Base-by-base conservation (phyloP, 805 yeast genomes). In the Metschnikowia rubicola region DNA sequence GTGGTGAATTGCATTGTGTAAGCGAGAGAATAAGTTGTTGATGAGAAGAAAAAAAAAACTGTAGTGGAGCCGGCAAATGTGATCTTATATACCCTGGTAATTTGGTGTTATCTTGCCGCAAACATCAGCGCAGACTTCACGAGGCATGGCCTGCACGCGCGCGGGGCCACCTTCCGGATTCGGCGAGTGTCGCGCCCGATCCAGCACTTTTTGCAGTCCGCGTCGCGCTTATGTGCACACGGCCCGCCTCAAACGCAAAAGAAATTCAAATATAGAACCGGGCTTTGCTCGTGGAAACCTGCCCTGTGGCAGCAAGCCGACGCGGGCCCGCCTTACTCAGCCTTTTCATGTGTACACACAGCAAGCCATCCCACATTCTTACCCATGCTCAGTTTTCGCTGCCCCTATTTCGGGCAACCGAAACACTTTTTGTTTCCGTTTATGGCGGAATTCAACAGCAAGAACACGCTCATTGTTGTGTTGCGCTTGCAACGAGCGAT, bases 1-100 rank as follows among this genome's bases (percentile, higher is more conserved):
- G 58, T 53, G 42, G 60, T 51, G 60, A 56, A 56, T 48, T 56
- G 59, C 60, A 56, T 56, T 47, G 34, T 51, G 44, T 32, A 28
- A 52, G 35, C 54, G 60, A 55, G 34, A 33, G 58, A 55, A 53
- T 52, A 10, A 19, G 28, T 12, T 26, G 41, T 39, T 30, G 10
- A 30, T 31, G 12, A 13, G 26, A 21, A 35, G 30, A 31, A n/a
- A 15, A 17, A 17, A 28, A 31, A 19, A n/a, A 43, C 17, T 35
- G 32, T 11, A 10, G 12, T 12, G n/a, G 37, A 15, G 26, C 13
- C 19, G 38, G 38, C 21, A n/a, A 15, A 3, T 19, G 15, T 19
- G 28, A 21, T 19, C 30, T 36, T 36, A 36, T 36, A 36, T 36
- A 36, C 30, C 26, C 13, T 21, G 46, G 15, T 10, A 30, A 30